Evolutionary conservation across 345 rosid species (phyloP).

Genomic region (Gossypium stocksii): DNA sequence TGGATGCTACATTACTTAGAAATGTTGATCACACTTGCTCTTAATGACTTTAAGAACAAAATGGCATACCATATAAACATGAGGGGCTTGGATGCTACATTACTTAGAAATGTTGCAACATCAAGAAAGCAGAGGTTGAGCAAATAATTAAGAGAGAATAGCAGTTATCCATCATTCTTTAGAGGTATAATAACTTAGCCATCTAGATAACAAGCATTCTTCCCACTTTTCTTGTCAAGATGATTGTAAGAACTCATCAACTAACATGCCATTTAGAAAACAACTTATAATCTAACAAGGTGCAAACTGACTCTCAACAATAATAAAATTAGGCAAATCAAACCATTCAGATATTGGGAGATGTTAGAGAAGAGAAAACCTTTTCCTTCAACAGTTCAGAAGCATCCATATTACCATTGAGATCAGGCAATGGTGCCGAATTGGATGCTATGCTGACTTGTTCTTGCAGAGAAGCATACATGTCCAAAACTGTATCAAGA

Average conservation of each 20-base stretch:
- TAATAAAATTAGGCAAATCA: not conserved
- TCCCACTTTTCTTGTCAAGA: not conserved
- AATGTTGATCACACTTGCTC: not conserved
- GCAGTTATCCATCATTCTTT: not conserved
- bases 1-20: not conserved
- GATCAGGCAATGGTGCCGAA: slow-evolving; percentile 46
- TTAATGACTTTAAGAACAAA: not conserved
- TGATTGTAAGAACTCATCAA: not conserved
- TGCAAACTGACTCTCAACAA: not conserved
- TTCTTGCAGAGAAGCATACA: slow-evolving; percentile 73
- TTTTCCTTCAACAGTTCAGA: slow-evolving; percentile 87
- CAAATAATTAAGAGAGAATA: not conserved
- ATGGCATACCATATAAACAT: not conserved
- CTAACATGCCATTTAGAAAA: not conserved
- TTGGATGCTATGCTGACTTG: slow-evolving; percentile 55
- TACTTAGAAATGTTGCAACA: not conserved
- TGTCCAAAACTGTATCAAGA: slow-evolving; percentile 77
- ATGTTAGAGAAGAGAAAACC: slow-evolving; percentile 35
- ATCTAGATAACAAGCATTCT: not conserved
- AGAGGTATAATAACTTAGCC: not conserved
- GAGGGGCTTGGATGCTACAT: not conserved
- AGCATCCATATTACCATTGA: slow-evolving; percentile 51
- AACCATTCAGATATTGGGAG: slow-evolving; percentile 3
- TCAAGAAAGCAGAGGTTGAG: not conserved
- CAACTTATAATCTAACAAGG: not conserved